Percentiles rank a stretch among this genome's conserved stretches.
These are phyloP conservation scores for Candida tetrigidarum DNA, from an alignment of 1,139 yeast species.

Conservation along the genomic window DNA sequence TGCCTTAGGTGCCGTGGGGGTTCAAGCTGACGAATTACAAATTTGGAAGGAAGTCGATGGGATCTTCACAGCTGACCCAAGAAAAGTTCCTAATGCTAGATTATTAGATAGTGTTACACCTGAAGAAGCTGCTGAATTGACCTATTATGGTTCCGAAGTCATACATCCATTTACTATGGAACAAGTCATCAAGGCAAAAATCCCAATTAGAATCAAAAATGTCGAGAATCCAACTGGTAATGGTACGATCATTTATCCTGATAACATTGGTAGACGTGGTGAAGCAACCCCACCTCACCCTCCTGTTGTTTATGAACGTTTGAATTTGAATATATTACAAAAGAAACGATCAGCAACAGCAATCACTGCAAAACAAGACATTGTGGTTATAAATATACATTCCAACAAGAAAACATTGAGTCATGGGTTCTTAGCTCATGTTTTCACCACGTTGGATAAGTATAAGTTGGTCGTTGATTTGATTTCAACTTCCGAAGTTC, in stretches of 20 bases:
- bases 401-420: conserved; percentile 91
- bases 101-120: conserved; percentile 89
- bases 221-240: conserved; percentile 90
- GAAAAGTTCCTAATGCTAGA: conserved; percentile 92
- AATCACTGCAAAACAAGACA: conserved; percentile 91
- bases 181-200: conserved; percentile 93
- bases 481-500: conserved; percentile 96
- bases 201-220: conserved; percentile 95
- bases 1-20: conserved; percentile 92
- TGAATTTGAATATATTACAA: conserved; percentile 47
- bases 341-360: conserved; percentile 90
- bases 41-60: conserved; percentile 99
- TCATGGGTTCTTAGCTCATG: conserved; percentile 93
- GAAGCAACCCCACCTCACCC: conserved; percentile 95
- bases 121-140: conserved; percentile 97
- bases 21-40: conserved; percentile 90
- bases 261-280: conserved; percentile 81
- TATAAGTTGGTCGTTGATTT: conserved; percentile 90
- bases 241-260: conserved; percentile 95
- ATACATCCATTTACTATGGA: conserved; percentile 99
- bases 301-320: conserved; percentile 70
- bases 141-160: conserved; percentile 97
- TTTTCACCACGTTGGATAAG: conserved; percentile 84
- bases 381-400: conserved; percentile 90
- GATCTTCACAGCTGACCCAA: conserved; percentile 96